A percentile compares a stretch with the other conserved stretches of the same genome.
These are phyloP conservation scores for Neoboletus brunneissimus DNA, from an alignment of 768 basidiomycete genomes.

Conservation along the genomic window DNA sequence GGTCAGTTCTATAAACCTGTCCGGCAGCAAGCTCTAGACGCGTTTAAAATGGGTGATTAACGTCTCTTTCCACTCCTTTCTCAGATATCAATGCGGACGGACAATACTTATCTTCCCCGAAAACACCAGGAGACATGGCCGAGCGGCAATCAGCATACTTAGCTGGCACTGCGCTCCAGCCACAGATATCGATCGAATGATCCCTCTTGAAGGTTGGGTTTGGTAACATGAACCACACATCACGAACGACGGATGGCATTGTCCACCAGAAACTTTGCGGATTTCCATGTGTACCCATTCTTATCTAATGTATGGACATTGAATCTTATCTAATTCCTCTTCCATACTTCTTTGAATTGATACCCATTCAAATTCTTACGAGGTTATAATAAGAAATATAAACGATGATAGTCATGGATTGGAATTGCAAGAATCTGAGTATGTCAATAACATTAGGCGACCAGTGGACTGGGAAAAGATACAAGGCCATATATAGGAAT, in stretches of 20 bases:
- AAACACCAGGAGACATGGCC: conserved; percentile 43
- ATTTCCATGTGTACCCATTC: conserved; percentile 10
- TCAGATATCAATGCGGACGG: conserved; percentile 49
- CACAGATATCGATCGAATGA: conserved; percentile 78
- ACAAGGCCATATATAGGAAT: background rate
- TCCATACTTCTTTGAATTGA: conserved; percentile 3
- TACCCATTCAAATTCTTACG: background rate
- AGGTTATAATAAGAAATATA: background rate
- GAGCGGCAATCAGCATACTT: conserved; percentile 48
- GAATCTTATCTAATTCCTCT: conserved; percentile 18
- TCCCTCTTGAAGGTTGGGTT: background rate
- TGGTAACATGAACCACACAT: background rate
- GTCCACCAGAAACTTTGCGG: background rate
- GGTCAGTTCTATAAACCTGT: conserved; percentile 54
- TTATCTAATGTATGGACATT: conserved; percentile 21
- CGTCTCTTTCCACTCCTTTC: conserved; percentile 12
- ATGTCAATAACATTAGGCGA: background rate
- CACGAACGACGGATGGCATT: background rate
- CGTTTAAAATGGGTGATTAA: conserved; percentile 38
- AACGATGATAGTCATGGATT: background rate
- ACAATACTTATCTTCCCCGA: conserved; percentile 40
- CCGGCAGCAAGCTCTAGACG: conserved; percentile 19
- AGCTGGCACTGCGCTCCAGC: conserved; percentile 44
- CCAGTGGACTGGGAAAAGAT: background rate
- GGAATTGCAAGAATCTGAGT: background rate